Conservation (phyloP, 2,329 filamentous ascomycete genomes). For the Chrysoporthe cubensis region DNA sequence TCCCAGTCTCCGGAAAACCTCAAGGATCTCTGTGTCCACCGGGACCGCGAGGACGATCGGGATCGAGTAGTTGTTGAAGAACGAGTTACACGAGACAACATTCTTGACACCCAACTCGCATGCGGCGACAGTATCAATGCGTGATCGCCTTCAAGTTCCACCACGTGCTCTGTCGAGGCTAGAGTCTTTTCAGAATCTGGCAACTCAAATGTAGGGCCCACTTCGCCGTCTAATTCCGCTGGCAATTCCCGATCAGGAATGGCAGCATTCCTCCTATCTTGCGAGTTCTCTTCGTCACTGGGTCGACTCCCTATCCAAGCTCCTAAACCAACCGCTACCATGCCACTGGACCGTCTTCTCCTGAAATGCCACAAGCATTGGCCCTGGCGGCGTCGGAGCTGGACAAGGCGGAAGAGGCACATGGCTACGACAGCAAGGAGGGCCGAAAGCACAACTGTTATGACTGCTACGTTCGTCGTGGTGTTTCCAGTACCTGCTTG, state of each 20-base stretch:
- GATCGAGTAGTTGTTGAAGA: conserved; percentile 18
- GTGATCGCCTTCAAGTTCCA: conserved; percentile 17
- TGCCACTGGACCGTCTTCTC: neutral
- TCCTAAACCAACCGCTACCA: conserved; percentile 10
- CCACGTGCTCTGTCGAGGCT: neutral
- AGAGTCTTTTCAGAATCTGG: neutral
- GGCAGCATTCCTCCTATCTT: neutral
- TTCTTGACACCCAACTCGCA: conserved; percentile 22
- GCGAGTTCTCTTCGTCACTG: conserved; percentile 5
- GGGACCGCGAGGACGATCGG: conserved; percentile 20
- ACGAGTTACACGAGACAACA: conserved; percentile 15
- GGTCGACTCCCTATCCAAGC: conserved; percentile 17
- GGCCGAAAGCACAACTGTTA: conserved; percentile 14
- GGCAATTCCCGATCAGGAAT: neutral
- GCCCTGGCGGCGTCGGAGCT: neutral
- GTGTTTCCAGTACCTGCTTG: neutral
- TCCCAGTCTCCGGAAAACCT: conserved; percentile 17
- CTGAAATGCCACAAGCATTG: neutral
- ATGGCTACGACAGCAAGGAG: conserved; percentile 11
- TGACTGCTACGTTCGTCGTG: neutral
- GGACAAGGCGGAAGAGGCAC: conserved; percentile 7
- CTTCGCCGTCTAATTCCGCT: neutral
- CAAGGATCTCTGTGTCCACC: conserved; percentile 6
- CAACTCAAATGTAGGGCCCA: neutral
- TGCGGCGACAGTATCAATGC: conserved; percentile 8